These are phyloP conservation scores for Arachis monticola DNA, from an alignment of 331 rosid species.

Conservation along the genomic window DNA sequence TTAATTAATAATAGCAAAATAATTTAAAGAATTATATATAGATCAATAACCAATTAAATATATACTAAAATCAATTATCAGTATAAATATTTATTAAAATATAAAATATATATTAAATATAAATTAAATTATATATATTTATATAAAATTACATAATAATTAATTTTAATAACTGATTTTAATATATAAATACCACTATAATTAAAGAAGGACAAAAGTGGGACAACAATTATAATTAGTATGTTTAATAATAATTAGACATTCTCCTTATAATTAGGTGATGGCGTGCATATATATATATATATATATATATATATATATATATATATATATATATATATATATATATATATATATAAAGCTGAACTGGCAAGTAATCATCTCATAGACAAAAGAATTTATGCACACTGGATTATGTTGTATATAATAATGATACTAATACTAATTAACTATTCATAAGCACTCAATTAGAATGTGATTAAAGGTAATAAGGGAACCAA, in stretches of 20 bases:
- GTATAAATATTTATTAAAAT: too few species aligned
- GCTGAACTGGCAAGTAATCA: slow-evolving; percentile 8
- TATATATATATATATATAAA: slow-evolving; percentile 10
- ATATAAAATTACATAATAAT: too few species aligned
- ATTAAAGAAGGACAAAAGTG: slow-evolving; percentile 24
- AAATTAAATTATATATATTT: too few species aligned
- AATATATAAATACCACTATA: too few species aligned
- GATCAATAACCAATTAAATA: too few species aligned
- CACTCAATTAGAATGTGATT: slow-evolving; percentile 9
- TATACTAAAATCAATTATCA: too few species aligned
- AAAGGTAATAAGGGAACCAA: neutral
- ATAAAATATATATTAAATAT: too few species aligned
- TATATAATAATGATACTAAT: neutral
- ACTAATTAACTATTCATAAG: neutral
- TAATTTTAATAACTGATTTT: too few species aligned
- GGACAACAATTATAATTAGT: slow-evolving; percentile 28
- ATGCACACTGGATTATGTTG: neutral
- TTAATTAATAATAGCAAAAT: neutral
- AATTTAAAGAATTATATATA: too few species aligned
- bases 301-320: neutral
- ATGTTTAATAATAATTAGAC: slow-evolving; percentile 38
- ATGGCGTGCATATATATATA: slow-evolving; percentile 40
- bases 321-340: too few species aligned
- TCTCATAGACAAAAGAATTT: slow-evolving; percentile 25
- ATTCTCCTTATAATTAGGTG: slow-evolving; percentile 40